Conservation (phyloP, 2,329 filamentous ascomycete genomes). For the Alternaria burnsii region DNA sequence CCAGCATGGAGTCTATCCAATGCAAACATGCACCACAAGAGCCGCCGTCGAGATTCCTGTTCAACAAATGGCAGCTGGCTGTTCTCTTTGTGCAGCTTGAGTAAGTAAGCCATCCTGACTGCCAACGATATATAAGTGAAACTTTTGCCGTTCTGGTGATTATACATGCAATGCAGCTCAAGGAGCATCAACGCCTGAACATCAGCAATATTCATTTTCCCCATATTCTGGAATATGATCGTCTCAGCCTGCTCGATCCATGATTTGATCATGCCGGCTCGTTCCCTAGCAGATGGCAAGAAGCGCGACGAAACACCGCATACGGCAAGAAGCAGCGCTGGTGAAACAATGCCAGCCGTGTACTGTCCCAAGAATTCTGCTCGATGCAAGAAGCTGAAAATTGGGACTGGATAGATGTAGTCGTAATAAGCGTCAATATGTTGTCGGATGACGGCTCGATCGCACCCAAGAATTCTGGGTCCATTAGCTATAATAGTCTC, state of each 20-base stretch:
- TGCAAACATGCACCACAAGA: conserved; percentile 18
- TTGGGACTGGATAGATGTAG: conserved; percentile 16
- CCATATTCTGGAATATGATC: conserved; percentile 12
- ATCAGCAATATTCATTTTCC: neutral
- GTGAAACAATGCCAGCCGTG: neutral
- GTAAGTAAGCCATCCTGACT: conserved; percentile 4
- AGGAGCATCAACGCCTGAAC: conserved; percentile 14
- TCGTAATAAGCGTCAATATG: conserved; percentile 20
- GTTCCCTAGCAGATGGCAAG: neutral
- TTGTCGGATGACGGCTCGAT: conserved; percentile 1
- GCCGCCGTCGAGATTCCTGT: conserved; percentile 14
- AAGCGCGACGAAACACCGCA: conserved; percentile 16
- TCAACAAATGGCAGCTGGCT: conserved; percentile 3
- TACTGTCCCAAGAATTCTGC: conserved; percentile 15
- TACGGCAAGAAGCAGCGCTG: conserved; percentile 13
- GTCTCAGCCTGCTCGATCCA: conserved; percentile 14
- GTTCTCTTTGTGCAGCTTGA: conserved; percentile 19
- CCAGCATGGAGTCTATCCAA: conserved; percentile 11
- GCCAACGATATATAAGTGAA: conserved; percentile 7
- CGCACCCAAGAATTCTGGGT: conserved; percentile 13
- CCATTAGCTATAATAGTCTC: neutral
- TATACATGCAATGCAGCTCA: neutral
- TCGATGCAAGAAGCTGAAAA: conserved; percentile 18
- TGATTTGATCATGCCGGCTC: neutral
- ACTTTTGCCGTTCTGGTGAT: conserved; percentile 11